A percentile compares a stretch with the other conserved stretches of the same genome.
Conservation (phyloP, 768 basidiomycete species). For the Hebeloma cylindrosporum region DNA sequence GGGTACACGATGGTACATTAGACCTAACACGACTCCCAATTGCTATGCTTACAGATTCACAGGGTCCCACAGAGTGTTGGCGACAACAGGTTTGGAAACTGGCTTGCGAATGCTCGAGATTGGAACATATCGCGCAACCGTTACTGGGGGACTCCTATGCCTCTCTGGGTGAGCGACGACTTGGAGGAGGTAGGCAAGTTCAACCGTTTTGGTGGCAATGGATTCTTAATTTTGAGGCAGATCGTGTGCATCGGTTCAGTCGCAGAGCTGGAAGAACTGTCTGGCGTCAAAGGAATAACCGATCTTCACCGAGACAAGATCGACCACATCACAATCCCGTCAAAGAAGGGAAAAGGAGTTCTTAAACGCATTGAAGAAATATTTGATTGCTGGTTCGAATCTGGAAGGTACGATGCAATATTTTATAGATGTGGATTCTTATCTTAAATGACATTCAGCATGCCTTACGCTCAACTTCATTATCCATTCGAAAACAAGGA, state of each 20-base stretch:
- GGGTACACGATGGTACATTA: conserved; percentile 77
- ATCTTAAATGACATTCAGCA: conserved; percentile 47
- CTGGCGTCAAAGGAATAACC: conserved; percentile 79
- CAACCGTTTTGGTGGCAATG: not conserved
- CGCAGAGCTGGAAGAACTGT: conserved; percentile 80
- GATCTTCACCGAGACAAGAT: conserved; percentile 95
- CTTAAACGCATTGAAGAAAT: conserved; percentile 95
- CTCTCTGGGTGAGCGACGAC: conserved; percentile 95
- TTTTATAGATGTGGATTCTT: not conserved
- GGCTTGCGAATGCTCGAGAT: conserved; percentile 97
- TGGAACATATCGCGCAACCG: conserved; percentile 99
- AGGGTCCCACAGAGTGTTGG: conserved; percentile 93
- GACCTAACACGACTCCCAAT: not conserved
- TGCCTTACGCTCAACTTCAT: conserved; percentile 97
- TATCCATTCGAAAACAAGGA: conserved; percentile 99
- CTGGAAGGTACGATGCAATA: conserved; percentile 73
- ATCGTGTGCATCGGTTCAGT: conserved; percentile 87
- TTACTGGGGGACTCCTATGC: conserved; percentile 98
- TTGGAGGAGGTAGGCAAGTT: conserved; percentile 66
- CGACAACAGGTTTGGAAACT: conserved; percentile 93
- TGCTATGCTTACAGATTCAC: conserved; percentile 2
- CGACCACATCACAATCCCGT: conserved; percentile 95
- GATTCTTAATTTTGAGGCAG: conserved; percentile 34
- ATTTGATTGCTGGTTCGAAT: conserved; percentile 99
- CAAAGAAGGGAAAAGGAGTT: conserved; percentile 79